Conservation (phyloP, 192 early-diverging fungal species). For the Coemansia sp. region DNA sequence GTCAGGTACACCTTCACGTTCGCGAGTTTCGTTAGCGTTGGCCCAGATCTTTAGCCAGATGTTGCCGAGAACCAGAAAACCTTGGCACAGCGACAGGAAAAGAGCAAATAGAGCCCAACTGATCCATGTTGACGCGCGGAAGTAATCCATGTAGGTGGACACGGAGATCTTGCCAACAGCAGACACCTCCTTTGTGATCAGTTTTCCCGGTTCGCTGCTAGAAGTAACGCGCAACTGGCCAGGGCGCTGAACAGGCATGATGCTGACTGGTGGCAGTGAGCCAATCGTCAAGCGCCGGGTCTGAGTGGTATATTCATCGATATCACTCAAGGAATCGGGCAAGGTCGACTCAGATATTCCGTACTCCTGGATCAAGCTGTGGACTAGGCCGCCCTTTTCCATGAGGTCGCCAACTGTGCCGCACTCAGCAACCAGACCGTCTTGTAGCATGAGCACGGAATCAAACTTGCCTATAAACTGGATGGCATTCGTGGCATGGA, state of each 20-base stretch:
- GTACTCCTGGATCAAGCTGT: conserved; percentile 73
- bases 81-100: conserved; percentile 62
- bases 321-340: not conserved
- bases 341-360: conserved; percentile 46
- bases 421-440: conserved; percentile 70
- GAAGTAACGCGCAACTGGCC: conserved; percentile 12
- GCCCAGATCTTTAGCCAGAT: conserved; percentile 74
- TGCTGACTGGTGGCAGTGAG: conserved; percentile 61
- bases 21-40: conserved; percentile 57
- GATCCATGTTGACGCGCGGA: conserved; percentile 67
- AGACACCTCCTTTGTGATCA: conserved; percentile 79
- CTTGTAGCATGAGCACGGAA: conserved; percentile 70
- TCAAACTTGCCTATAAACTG: conserved; percentile 72
- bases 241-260: conserved; percentile 47
- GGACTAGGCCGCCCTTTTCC: conserved; percentile 61
- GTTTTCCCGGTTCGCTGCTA: conserved; percentile 16
- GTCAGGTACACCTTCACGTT: conserved; percentile 9
- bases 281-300: conserved; percentile 31
- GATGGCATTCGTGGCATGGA: conserved; percentile 85
- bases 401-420: conserved; percentile 75
- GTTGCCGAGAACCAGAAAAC: conserved; percentile 58
- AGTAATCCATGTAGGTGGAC: conserved; percentile 77
- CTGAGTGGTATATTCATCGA: conserved; percentile 10
- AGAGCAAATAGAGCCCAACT: conserved; percentile 63
- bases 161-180: conserved; percentile 76